Conservation (phyloP, 2,329 filamentous ascomycete genomes). For the Furcasterigmium furcatum region DNA sequence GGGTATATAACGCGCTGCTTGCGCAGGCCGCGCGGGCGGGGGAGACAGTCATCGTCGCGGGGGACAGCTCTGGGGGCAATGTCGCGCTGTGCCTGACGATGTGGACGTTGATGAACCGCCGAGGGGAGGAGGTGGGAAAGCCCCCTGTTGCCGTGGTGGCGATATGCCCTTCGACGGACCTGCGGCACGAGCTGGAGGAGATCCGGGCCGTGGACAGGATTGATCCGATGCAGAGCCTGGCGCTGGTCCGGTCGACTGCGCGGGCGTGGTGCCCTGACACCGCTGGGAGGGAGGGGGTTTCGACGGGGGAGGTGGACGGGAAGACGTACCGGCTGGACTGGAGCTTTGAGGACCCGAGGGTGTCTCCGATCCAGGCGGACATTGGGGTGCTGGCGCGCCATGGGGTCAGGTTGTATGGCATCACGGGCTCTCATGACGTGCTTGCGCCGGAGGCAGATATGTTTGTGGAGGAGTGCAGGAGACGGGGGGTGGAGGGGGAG, state of each 20-base stretch:
- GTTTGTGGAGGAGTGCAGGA: conserved; percentile 41
- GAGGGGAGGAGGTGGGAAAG: conserved; percentile 10
- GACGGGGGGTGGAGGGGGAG: conserved; percentile 40
- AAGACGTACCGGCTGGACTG: conserved; percentile 7
- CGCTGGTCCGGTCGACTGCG: conserved; percentile 17
- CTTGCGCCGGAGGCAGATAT: conserved; percentile 47
- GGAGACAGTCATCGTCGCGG: conserved; percentile 44
- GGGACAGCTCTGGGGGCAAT: conserved; percentile 55
- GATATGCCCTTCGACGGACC: conserved; percentile 42
- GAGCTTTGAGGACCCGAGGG: conserved; percentile 31
- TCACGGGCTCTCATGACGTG: conserved; percentile 50
- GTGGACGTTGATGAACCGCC: conserved; percentile 32
- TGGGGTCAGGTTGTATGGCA: conserved; percentile 45
- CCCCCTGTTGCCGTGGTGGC: conserved; percentile 30
- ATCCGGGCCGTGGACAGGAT: conserved; percentile 13
- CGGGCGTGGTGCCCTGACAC: conserved; percentile 15
- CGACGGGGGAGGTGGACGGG: not conserved
- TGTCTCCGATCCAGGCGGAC: conserved; percentile 46
- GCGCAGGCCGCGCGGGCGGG: conserved; percentile 26
- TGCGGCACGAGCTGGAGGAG: conserved; percentile 15
- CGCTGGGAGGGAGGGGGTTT: rapidly evolving
- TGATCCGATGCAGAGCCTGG: conserved; percentile 19
- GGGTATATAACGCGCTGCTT: conserved; percentile 39
- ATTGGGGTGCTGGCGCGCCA: conserved; percentile 22
- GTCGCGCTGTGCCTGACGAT: conserved; percentile 33